Percentiles rank a stretch among this genome's conserved stretches.
Evolutionary conservation across 176 grass and related monocot genomes (phyloP).

Genomic region (Avena atlantica): DNA sequence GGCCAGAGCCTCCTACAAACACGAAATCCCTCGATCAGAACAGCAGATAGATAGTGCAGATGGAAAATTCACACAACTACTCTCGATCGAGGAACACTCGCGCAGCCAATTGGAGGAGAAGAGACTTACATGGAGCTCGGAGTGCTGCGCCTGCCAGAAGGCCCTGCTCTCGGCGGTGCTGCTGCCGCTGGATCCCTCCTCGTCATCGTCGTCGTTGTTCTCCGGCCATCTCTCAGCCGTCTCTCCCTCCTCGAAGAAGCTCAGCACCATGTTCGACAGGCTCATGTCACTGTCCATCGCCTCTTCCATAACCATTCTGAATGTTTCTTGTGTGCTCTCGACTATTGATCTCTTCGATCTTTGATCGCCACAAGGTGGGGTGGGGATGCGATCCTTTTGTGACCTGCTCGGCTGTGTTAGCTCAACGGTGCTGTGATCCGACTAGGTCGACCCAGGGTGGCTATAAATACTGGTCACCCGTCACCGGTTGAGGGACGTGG

Average conservation of each 20-base stretch:
- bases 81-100: neutral
- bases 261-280: constrained; percentile 71
- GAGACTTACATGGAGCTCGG: constrained; percentile 61
- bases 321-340: neutral
- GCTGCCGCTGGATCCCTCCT: constrained; percentile 14
- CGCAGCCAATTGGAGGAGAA: neutral
- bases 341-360: neutral
- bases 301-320: constrained; percentile 44
- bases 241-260: constrained; percentile 72
- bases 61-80: neutral
- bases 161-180: constrained; percentile 50
- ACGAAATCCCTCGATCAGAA: constrained; percentile 30
- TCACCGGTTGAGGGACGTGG: constrained; percentile 37
- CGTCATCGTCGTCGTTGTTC: constrained; percentile 33
- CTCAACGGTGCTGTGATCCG: constrained; percentile 27
- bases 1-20: constrained; percentile 64
- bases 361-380: neutral
- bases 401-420: neutral
- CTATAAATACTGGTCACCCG: constrained; percentile 35
- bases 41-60: neutral
- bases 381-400: neutral
- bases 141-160: constrained; percentile 76
- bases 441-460: neutral
- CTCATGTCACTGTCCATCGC: constrained; percentile 54
- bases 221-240: constrained; percentile 45